Percentiles rank a stretch among this genome's conserved stretches.
Conservation (phyloP, 1,284 basidiomycete species). For the Mycosarcoma mackinlayi region DNA sequence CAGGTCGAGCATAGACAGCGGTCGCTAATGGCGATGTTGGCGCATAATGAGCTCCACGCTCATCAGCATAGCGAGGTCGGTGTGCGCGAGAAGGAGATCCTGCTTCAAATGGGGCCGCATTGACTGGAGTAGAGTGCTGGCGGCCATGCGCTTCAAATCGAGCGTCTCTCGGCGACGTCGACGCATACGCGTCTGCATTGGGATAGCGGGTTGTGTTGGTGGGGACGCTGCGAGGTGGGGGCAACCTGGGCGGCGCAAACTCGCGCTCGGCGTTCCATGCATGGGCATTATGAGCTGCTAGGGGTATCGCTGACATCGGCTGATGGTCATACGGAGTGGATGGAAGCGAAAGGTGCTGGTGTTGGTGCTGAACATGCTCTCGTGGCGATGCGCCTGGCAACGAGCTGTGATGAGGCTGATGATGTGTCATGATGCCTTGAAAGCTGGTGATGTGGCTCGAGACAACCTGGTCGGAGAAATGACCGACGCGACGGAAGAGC, state of each 20-base stretch:
- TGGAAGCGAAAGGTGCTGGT: neutral
- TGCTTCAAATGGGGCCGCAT: neutral
- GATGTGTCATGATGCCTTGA: too few relatives aligned
- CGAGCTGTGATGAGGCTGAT: slow-evolving; percentile 1
- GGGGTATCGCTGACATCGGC: too few relatives aligned
- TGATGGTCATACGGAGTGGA: neutral
- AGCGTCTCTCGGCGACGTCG: slow-evolving; percentile 1
- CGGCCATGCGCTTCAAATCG: neutral
- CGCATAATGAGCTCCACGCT: slow-evolving; percentile 4
- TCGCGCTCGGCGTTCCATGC: slow-evolving; percentile 4
- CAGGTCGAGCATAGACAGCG: slow-evolving; percentile 8
- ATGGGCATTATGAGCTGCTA: neutral
- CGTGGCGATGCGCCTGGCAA: slow-evolving; percentile 2
- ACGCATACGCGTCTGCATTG: neutral
- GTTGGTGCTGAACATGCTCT: slow-evolving; percentile 6
- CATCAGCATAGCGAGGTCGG: neutral
- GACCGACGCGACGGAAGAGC: too few relatives aligned
- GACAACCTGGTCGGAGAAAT: too few relatives aligned
- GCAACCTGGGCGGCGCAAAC: slow-evolving; percentile 25
- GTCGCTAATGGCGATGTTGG: neutral
- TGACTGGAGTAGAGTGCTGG: slow-evolving; percentile 1
- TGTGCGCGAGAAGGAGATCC: slow-evolving; percentile 1
- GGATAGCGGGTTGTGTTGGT: neutral
- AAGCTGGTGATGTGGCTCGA: too few relatives aligned
- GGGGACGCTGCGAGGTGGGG: slow-evolving; percentile 14